phyloP scores from a whole-genome alignment of 2,329 filamentous ascomycete genomes.

The Penicillium griseofulvum region DNA sequence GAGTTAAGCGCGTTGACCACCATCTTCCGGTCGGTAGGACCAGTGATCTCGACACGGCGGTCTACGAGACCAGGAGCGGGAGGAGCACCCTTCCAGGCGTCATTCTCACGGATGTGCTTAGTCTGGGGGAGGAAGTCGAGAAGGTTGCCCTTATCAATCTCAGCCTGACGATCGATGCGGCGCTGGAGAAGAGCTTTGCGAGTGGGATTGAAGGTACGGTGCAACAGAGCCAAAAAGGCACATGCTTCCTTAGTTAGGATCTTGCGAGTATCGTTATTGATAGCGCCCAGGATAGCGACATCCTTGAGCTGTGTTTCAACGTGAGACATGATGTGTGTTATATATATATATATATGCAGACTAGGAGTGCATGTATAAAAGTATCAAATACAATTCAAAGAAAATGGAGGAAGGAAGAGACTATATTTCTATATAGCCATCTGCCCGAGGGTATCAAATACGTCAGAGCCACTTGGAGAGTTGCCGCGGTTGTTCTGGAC shows the following conservation, averaged over 20 bases:
- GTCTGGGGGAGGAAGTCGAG: slow-evolving; percentile 97
- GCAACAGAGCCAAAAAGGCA: slow-evolving; percentile 88
- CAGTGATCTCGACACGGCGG: slow-evolving; percentile 93
- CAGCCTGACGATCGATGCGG: slow-evolving; percentile 80
- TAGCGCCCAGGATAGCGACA: slow-evolving; percentile 76
- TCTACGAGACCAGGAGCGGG: slow-evolving; percentile 92
- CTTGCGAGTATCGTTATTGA: slow-evolving; percentile 78
- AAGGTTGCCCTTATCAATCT: slow-evolving; percentile 84
- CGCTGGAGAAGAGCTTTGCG: slow-evolving; percentile 87
- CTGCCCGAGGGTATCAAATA: slow-evolving; percentile 23
- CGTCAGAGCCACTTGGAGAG: slow-evolving; percentile 17
- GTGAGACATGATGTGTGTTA: slow-evolving; percentile 61
- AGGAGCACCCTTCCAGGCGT: slow-evolving; percentile 86
- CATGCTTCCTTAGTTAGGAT: slow-evolving; percentile 88
- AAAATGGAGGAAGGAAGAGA: neutral
- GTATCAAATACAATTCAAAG: neutral
- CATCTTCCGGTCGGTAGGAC: slow-evolving; percentile 98
- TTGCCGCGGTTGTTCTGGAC: slow-evolving; percentile 21
- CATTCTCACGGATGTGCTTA: slow-evolving; percentile 88
- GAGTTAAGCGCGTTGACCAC: slow-evolving; percentile 96
- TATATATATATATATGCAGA: neutral
- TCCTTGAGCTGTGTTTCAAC: slow-evolving; percentile 79
- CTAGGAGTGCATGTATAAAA: neutral
- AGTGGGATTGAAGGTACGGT: slow-evolving; percentile 87
- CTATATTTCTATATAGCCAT: slow-evolving; percentile 18